Conservation (phyloP, 108 stramenopile genomes). For the Pseudonitzschia multiseries region DNA sequence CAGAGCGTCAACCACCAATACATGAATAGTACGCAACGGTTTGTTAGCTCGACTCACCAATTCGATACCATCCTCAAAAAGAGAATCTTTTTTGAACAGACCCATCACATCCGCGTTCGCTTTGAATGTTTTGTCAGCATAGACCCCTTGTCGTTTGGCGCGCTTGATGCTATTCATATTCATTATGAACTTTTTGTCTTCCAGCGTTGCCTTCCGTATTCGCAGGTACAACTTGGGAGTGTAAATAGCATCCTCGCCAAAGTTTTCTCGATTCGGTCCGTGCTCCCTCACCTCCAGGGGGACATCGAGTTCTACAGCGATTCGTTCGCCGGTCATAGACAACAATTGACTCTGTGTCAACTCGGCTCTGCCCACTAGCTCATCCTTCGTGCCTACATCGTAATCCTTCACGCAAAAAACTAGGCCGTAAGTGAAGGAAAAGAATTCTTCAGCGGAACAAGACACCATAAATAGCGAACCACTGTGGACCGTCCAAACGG, state of each 20-base stretch:
- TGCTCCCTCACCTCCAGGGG: constrained; percentile 10
- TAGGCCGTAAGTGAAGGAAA: constrained; percentile 44
- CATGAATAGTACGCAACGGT: not conserved
- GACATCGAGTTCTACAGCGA: constrained; percentile 23
- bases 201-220: constrained; percentile 22
- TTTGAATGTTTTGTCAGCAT: constrained; percentile 30
- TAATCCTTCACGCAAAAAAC: constrained; percentile 56
- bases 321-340: constrained; percentile 37
- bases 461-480: constrained; percentile 54
- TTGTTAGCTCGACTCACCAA: not conserved
- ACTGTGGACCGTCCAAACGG: constrained; percentile 62
- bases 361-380: constrained; percentile 27
- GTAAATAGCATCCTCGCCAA: not conserved
- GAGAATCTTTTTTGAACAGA: constrained; percentile 22
- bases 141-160: constrained; percentile 25
- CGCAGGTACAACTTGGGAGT: constrained; percentile 19
- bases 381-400: constrained; percentile 33
- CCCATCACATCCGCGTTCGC: constrained; percentile 15
- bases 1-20: not conserved
- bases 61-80: constrained; percentile 23
- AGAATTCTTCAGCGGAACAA: constrained; percentile 47
- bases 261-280: not conserved
- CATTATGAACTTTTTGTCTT: constrained; percentile 23
- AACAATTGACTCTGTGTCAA: constrained; percentile 19
- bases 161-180: constrained; percentile 16